These are phyloP conservation scores for Fusarium tricinctum DNA, from an alignment of 2,329 filamentous ascomycete species.

Conservation along the genomic window DNA sequence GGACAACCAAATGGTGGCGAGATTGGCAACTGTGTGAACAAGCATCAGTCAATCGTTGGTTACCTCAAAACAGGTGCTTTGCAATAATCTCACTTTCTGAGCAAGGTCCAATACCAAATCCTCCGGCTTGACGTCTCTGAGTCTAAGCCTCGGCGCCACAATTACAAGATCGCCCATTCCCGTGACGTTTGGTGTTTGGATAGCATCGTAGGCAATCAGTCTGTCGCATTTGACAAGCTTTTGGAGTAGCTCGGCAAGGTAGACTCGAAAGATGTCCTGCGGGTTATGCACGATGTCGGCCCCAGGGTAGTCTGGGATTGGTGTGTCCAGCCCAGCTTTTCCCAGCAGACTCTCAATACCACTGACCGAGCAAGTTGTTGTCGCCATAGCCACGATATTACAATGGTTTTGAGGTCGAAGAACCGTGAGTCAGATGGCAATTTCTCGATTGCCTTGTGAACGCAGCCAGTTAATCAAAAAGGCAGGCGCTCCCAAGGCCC, in stretches of 20 bases:
- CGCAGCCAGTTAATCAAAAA: too few species aligned
- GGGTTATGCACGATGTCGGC: constrained; percentile 46
- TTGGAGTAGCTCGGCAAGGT: constrained; percentile 43
- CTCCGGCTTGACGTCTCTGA: constrained; percentile 23
- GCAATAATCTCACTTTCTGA: constrained; percentile 29
- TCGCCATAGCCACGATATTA: constrained; percentile 45
- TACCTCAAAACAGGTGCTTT: too few species aligned
- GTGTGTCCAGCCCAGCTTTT: constrained; percentile 40
- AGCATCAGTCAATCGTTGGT: too few species aligned
- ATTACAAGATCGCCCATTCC: constrained; percentile 47
- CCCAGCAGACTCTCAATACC: constrained; percentile 43
- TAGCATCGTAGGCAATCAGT: constrained; percentile 46
- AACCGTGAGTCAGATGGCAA: too few species aligned
- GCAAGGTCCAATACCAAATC: constrained; percentile 44
- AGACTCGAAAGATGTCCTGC: constrained; percentile 48
- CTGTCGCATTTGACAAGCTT: constrained; percentile 43
- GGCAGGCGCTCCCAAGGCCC: too few species aligned
- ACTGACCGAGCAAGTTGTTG: constrained; percentile 42
- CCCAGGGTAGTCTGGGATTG: constrained; percentile 41
- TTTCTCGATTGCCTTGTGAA: too few species aligned
- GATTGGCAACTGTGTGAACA: constrained; percentile 36
- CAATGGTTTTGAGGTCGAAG: too few species aligned
- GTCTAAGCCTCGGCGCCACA: constrained; percentile 46
- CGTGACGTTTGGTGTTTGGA: constrained; percentile 46
- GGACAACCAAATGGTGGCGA: constrained; percentile 44